Percentiles rank a stretch among this genome's conserved stretches.
These are phyloP conservation scores for Juglanconis juglandina DNA, from an alignment of 2,329 filamentous ascomycete genomes.

Conservation along the genomic window DNA sequence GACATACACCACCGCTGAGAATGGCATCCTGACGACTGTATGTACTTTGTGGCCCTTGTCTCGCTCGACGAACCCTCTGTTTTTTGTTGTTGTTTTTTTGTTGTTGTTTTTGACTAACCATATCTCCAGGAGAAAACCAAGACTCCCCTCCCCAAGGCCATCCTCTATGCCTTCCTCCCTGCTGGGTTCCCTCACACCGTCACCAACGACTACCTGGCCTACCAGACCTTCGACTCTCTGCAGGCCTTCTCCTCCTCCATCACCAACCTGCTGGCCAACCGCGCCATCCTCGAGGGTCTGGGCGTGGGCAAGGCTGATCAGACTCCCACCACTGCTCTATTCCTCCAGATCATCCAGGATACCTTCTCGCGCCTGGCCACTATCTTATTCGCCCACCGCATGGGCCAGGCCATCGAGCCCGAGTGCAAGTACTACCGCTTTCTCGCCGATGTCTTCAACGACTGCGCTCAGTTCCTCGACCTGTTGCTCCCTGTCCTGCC, in stretches of 20 bases:
- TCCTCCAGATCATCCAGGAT: conserved; percentile 80
- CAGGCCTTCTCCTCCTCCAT: conserved; percentile 84
- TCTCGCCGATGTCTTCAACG: conserved; percentile 84
- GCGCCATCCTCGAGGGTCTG: conserved; percentile 75
- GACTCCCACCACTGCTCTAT: conserved; percentile 74
- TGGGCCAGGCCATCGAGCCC: conserved; percentile 79
- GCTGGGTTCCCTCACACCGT: conserved; percentile 87
- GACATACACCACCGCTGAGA: conserved; percentile 28
- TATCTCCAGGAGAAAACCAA: conserved; percentile 31
- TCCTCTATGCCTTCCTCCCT: conserved; percentile 74
- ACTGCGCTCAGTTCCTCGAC: conserved; percentile 81
- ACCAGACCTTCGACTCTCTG: conserved; percentile 67
- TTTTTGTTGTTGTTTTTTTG: not conserved
- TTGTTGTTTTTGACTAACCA: not conserved
- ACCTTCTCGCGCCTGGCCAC: conserved; percentile 78
- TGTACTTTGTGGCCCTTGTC: conserved; percentile 4
- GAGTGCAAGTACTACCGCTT: conserved; percentile 90
- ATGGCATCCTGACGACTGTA: conserved; percentile 25
- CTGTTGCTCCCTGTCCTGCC: conserved; percentile 74
- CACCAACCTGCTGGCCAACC: conserved; percentile 72
- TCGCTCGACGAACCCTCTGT: not conserved
- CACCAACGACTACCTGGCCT: conserved; percentile 77
- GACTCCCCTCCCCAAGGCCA: conserved; percentile 33
- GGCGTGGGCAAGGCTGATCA: conserved; percentile 79
- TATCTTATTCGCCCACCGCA: conserved; percentile 78